Percentiles rank a stretch among this genome's conserved stretches.
Evolutionary conservation across 768 basidiomycete species (phyloP).

Genomic region (Kwoniella pini): DNA sequence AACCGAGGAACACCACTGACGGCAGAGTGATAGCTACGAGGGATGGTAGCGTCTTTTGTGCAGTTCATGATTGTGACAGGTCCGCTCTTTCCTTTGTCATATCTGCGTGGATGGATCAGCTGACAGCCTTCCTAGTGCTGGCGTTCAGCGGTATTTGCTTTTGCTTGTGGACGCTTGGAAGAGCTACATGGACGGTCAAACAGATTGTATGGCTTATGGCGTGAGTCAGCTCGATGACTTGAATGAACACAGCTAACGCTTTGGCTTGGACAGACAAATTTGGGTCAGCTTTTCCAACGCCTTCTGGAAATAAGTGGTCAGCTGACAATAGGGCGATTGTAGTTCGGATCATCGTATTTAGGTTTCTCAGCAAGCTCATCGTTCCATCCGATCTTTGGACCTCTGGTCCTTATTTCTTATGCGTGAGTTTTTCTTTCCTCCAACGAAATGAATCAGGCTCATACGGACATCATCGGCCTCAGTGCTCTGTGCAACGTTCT

Average conservation of each 20-base stretch:
- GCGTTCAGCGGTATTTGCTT: slow-evolving; percentile 53
- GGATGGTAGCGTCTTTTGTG: slow-evolving; percentile 52
- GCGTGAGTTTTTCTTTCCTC: slow-evolving; percentile 51
- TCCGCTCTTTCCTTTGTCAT: slow-evolving; percentile 1
- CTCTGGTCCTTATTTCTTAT: slow-evolving; percentile 51
- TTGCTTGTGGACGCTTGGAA: slow-evolving; percentile 51
- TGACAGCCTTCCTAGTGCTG: slow-evolving; percentile 32
- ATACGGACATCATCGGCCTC: not conserved
- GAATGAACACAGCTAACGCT: not conserved
- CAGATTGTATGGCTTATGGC: slow-evolving; percentile 54
- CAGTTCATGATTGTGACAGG: slow-evolving; percentile 51
- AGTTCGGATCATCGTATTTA: slow-evolving; percentile 50
- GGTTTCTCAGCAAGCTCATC: slow-evolving; percentile 50
- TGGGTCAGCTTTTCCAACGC: slow-evolving; percentile 29
- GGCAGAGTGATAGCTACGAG: slow-evolving; percentile 51
- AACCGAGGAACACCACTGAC: no score
- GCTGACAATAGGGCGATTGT: not conserved
- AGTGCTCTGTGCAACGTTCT: slow-evolving; percentile 51
- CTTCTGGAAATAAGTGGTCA: not conserved
- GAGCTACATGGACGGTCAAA: slow-evolving; percentile 52
- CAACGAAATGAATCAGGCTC: no score
- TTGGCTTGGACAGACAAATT: slow-evolving; percentile 28
- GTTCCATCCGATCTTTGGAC: slow-evolving; percentile 53
- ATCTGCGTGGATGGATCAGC: no score
- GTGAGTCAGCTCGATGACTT: slow-evolving; percentile 29